Base-by-base conservation (phyloP, 2,329 filamentous ascomycete genomes). In the Westerdykella sp. region DNA sequence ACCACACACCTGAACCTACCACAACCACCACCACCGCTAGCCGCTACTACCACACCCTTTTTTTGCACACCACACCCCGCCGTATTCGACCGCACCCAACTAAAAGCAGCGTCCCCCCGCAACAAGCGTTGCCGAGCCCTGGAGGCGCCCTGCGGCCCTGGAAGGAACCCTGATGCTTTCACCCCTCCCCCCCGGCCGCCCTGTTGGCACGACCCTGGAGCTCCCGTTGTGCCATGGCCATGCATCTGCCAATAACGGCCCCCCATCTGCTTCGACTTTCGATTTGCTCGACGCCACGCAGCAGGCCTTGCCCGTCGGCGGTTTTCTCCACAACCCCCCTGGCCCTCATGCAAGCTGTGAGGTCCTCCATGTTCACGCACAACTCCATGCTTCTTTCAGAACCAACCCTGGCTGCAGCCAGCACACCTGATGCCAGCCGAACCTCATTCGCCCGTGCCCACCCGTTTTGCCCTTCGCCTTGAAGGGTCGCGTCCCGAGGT, bases 81-180 rank as follows among this genome's bases (percentile, higher is more conserved):
- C 25, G 25, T 28, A 28, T 28, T 28, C 25, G 25, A 28, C 25
- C 9, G 25, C 18, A 21, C 18, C 18, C 18, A 21, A 21, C 18
- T 21, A 21, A 46, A 48, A 51, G 47, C 47, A 48, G 42, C 54
- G 45, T 63, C 56, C 66, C 64, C 65, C 65, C 65, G 63, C 65
- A 68, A 66, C 60, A 66, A 66, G 63, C 64, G 64, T 67, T 67
- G 65, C 65, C 63, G 64, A 68, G 61, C 61, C 58, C 54, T 66
- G 59, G 58, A 54, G 40, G 25, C 25, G 25, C 25, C 25, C 25
- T 28, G 25, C 4, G 9, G 25, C 25, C 25, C 25, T 28, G 25
- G 25, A 28, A 28, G 25, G 9, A 28, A 28, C 25, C 25, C 11
- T 28, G 25, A 9, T 28, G 18, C 18, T 21, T 21, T 40, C 59